These are phyloP conservation scores for Diaporthe helianthi DNA, from an alignment of 2,329 filamentous ascomycete species.

Conservation along the genomic window DNA sequence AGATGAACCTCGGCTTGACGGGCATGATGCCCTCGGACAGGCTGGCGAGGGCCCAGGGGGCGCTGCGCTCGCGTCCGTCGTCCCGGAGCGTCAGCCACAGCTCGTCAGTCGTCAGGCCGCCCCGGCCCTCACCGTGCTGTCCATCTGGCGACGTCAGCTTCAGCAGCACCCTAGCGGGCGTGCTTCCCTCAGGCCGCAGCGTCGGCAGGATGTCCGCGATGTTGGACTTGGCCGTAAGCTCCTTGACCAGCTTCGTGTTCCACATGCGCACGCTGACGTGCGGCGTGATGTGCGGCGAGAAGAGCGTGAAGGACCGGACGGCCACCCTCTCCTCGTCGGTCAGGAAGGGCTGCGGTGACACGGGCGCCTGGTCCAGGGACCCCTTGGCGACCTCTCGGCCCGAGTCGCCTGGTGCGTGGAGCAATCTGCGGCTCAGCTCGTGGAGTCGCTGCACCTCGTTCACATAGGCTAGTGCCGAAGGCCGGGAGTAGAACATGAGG, in stretches of 20 bases:
- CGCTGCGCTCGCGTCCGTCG: slow-evolving; percentile 51
- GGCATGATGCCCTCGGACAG: slow-evolving; percentile 38
- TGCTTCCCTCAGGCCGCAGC: slow-evolving; percentile 36
- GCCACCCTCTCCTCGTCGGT: slow-evolving; percentile 45
- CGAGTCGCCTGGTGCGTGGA: slow-evolving; percentile 41
- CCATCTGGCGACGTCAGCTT: slow-evolving; percentile 38
- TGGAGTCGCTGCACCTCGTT: slow-evolving; percentile 60
- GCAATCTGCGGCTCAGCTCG: slow-evolving; percentile 39
- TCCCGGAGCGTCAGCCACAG: slow-evolving; percentile 49
- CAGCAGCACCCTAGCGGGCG: slow-evolving; percentile 45
- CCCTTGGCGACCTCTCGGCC: slow-evolving; percentile 48
- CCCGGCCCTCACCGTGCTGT: slow-evolving; percentile 42
- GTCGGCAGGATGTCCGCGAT: slow-evolving; percentile 38
- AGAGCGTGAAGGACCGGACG: slow-evolving; percentile 56
- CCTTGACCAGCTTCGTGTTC: slow-evolving; percentile 37
- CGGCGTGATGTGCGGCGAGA: slow-evolving; percentile 48
- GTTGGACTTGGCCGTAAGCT: slow-evolving; percentile 33
- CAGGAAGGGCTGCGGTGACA: slow-evolving; percentile 49
- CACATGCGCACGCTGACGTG: slow-evolving; percentile 34
- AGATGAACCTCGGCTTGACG: slow-evolving; percentile 1
- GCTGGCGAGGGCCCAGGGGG: slow-evolving; percentile 46
- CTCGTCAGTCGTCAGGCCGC: slow-evolving; percentile 41
- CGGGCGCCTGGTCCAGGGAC: slow-evolving; percentile 46
- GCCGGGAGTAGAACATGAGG: slow-evolving; percentile 68
- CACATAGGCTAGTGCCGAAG: slow-evolving; percentile 68